Base-by-base conservation (phyloP, 164 flowering plant genomes). In the Platanus orientalis region DNA sequence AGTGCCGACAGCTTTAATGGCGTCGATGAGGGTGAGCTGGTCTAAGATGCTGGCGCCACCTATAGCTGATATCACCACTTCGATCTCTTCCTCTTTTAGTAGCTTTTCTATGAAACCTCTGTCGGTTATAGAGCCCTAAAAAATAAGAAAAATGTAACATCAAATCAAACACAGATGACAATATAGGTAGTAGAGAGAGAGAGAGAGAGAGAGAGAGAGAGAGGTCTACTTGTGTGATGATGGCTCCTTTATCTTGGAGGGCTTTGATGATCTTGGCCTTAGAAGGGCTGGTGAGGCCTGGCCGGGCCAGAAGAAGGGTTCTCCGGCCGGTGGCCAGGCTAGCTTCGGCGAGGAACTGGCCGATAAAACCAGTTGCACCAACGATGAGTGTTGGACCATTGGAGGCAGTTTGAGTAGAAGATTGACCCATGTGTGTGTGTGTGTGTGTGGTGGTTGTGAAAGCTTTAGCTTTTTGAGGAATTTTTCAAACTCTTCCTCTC, bases 11-110 rank as follows among this genome's bases (percentile, higher is more conserved):
- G 76, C 67, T 72, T 76, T 79, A 24, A 85, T 81, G 63, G 88
- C 87, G 2, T 74, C 64, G 23, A 85, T 56, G 1, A 88, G 76
- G 25, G 40, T 7, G 0, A 81, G 57, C 70, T 88, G 90, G 39
- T 83, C 79, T 61, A 68, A 16, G 4, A 84, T 57, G 28, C 54
- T 58, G 0, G 0, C 78, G 0, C 87, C 94, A 16, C 94, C 94
- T 0, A 88, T 84, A 0, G 84, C 83, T 26, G 94, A 81, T 57
- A 88, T 81, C 19, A 88, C 90, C 0, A 77, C 70, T 0, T 85
- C 90, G 7, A 88, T 82, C 58, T 78, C 51, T 19, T 70, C 16
- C 53, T 82, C 80, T 45, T 59, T 76, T 17, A 88, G 66, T 21
- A 71, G 40, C 63, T 77, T 85, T 73, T 74, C 82, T 80, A 85